phyloP scores from a whole-genome alignment of 208 protist species.

The Phytomonas francai region DNA sequence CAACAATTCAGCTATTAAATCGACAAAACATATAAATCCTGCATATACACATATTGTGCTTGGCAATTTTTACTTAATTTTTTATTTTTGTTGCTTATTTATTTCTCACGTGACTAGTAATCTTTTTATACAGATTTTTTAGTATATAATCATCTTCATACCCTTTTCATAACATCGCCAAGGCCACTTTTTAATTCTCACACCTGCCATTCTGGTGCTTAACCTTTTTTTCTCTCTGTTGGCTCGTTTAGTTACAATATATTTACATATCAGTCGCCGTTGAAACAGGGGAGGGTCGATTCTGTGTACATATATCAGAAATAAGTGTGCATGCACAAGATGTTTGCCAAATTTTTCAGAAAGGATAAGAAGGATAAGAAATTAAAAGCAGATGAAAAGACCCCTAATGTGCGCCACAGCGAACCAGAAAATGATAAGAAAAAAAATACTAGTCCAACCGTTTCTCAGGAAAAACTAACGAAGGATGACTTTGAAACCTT shows the following conservation, averaged over 20 bases:
- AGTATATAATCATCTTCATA: not conserved
- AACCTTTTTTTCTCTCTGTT: constrained; percentile 9
- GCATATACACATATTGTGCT: constrained; percentile 4
- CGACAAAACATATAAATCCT: not conserved
- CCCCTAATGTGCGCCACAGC: constrained; percentile 7
- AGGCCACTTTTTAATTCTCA: not conserved
- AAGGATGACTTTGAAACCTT: constrained; percentile 91
- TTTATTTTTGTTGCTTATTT: not conserved
- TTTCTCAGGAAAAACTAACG: constrained; percentile 67
- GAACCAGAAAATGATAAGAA: constrained; percentile 24
- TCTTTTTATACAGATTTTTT: not conserved
- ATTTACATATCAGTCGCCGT: constrained; percentile 6
- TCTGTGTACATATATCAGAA: constrained; percentile 3
- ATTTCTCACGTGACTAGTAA: not conserved
- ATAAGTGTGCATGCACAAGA: constrained; percentile 15
- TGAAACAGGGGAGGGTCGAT: not conserved
- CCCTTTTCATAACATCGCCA: not conserved
- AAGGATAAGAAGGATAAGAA: constrained; percentile 89
- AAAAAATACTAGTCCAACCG: constrained; percentile 12
- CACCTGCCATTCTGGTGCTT: constrained; percentile 6
- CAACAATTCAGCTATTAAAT: not conserved
- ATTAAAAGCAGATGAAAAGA: constrained; percentile 26
- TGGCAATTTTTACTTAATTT: constrained; percentile 2
- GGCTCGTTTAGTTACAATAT: not conserved
- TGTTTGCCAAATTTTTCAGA: constrained; percentile 83